A percentile compares a stretch with the other conserved stretches of the same genome.
phyloP scores from a whole-genome alignment of 1,139 yeast genomes.

The Blastobotrys ciferrii region DNA sequence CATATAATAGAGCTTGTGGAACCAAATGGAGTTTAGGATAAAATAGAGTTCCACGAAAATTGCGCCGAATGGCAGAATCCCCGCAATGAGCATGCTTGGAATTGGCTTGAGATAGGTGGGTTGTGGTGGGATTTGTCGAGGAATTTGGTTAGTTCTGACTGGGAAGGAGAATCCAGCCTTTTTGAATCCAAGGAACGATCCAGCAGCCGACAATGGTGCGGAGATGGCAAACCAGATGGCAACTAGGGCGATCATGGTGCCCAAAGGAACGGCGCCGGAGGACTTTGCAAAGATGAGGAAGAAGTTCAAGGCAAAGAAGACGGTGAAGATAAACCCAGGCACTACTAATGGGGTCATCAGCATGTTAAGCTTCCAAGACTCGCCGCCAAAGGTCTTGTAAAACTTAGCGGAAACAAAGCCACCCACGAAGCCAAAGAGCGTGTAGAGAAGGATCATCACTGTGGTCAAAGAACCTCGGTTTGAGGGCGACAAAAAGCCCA shows the following conservation, averaged over 20 bases:
- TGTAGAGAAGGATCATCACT: slow-evolving; percentile 79
- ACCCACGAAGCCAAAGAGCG: slow-evolving; percentile 75
- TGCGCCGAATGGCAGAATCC: slow-evolving; percentile 93
- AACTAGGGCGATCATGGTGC: slow-evolving; percentile 80
- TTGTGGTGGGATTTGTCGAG: slow-evolving; percentile 91
- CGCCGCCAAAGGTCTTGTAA: slow-evolving; percentile 90
- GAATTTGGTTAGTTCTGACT: slow-evolving; percentile 84
- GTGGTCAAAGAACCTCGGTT: slow-evolving; percentile 93
- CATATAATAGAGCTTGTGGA: slow-evolving; percentile 91
- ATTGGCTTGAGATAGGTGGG: slow-evolving; percentile 75
- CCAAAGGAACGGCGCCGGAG: slow-evolving; percentile 93
- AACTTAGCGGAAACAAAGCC: slow-evolving; percentile 83
- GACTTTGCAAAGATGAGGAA: slow-evolving; percentile 75
- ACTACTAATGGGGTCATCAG: slow-evolving; percentile 77
- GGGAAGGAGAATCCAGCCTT: slow-evolving; percentile 62
- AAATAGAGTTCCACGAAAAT: slow-evolving; percentile 94
- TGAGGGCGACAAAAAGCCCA: slow-evolving; percentile 90
- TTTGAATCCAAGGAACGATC: slow-evolving; percentile 75
- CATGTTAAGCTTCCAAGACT: slow-evolving; percentile 85
- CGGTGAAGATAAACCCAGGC: slow-evolving; percentile 69
- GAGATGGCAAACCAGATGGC: slow-evolving; percentile 83
- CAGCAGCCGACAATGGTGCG: slow-evolving; percentile 77
- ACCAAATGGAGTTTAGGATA: slow-evolving; percentile 86
- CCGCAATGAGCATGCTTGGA: slow-evolving; percentile 72
- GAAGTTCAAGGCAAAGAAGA: slow-evolving; percentile 72